Evolutionary conservation across 768 basidiomycete species (phyloP), one percentile per base, ranked within the genome.

Genomic region (Amanita pallidorosea): DNA sequence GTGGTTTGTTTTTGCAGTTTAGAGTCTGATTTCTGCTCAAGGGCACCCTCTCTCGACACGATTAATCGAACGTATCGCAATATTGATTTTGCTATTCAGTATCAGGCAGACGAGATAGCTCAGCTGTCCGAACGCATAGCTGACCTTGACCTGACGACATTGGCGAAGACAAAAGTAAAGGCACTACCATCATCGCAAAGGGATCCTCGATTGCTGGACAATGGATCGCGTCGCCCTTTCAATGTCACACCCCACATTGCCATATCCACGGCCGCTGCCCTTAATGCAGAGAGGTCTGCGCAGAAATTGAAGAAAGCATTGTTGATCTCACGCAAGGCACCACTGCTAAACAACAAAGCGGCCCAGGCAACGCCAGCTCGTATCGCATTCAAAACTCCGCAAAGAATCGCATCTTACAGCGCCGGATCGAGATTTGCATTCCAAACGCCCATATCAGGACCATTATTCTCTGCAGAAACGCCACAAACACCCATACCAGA

Each of bases 11-110:
- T 23, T 15, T 18, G 18, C 49, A 41, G 48, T 53, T 13, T 46
- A n/a, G 35, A 43, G 9, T 51, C 42, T 29, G 7, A 12, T 36
- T 33, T 52, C 23, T 44, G 17, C 25, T 48, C 27, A 59, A 94
- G 91, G 56, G 76, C 89, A 5, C 91, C 92, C 1, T 81, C 88
- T 6, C 67, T 96, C 46, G 93, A 94, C 58, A 84, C 86, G 1
- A 78, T 95, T 61, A 82, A 85, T 57, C 78, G 88, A 29, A 86
- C 89, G 0, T 85, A 88, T 58, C 80, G 85, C 37, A 93, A 94
- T 62, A 89, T 96, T 57, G 85, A 90, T 49, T 61, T 79, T 17
- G 80, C 81, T 0, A 74, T 89, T 54, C 71, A 72, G 35, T 80
- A 84, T 56, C 81, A 85, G 62, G 67, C 70, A 1, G 67, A 68